Evolutionary conservation across 2,329 filamentous ascomycete species (phyloP).

Genomic region (Cordyceps fumosorosea): DNA sequence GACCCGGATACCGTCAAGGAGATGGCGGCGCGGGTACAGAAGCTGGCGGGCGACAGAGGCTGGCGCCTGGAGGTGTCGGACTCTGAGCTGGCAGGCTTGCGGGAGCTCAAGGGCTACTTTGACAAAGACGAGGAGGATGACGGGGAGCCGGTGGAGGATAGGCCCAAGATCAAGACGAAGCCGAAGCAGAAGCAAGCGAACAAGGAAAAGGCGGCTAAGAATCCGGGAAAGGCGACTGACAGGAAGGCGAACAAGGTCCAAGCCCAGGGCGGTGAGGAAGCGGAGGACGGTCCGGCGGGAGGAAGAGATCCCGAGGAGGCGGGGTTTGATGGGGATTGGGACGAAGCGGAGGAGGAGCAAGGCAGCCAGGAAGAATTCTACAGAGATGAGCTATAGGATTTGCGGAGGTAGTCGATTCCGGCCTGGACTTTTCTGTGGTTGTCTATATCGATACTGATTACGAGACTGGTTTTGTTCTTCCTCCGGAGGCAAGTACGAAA

Average conservation of each 20-base stretch:
- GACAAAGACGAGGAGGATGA: constrained; percentile 23
- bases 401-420: too few relatives aligned
- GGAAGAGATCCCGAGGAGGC: neutral
- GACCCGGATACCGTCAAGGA: constrained; percentile 61
- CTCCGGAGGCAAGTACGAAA: too few relatives aligned
- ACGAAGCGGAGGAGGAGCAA: constrained; percentile 20
- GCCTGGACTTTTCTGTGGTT: too few relatives aligned
- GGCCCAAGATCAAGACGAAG: neutral
- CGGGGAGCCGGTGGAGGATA: constrained; percentile 15
- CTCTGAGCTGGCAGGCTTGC: constrained; percentile 46
- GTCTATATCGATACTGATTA: too few relatives aligned
- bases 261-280: neutral
- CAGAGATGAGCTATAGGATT: constrained; percentile 44
- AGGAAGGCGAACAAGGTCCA: neutral
- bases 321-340: constrained; percentile 6
- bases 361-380: constrained; percentile 47
- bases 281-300: neutral
- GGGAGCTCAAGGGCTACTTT: constrained; percentile 64
- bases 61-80: constrained; percentile 82
- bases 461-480: neutral
- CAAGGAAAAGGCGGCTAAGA: constrained; percentile 13
- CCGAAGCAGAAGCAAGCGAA: neutral
- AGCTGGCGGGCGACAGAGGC: constrained; percentile 60
- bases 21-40: constrained; percentile 61
- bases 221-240: constrained; percentile 5